A percentile compares a stretch with the other conserved stretches of the same genome.
Conservation (phyloP, 2,329 filamentous ascomycete genomes). For the Elsinoe ampelina region DNA sequence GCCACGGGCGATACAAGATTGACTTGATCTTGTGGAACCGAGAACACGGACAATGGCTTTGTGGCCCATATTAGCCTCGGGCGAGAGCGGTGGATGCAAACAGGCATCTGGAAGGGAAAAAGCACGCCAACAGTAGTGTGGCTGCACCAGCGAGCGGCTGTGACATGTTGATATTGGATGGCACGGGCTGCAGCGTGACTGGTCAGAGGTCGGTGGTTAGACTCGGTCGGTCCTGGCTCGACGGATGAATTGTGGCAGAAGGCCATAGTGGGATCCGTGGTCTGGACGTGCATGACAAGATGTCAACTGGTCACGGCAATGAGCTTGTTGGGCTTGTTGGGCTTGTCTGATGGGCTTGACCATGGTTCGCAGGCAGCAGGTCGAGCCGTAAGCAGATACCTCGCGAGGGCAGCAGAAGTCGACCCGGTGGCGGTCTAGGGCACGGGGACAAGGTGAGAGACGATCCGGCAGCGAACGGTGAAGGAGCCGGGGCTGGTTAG, state of each 20-base stretch:
- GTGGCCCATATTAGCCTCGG: neutral
- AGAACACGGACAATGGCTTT: neutral
- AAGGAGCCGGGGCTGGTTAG: neutral
- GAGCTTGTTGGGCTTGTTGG: neutral
- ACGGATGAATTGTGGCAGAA: neutral
- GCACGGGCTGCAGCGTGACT: neutral
- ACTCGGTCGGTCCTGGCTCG: neutral
- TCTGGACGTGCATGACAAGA: neutral
- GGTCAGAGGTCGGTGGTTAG: neutral
- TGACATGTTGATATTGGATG: neutral
- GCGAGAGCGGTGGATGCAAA: neutral
- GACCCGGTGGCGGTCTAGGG: neutral
- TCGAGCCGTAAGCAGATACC: neutral
- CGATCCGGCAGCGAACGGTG: neutral
- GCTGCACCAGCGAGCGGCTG: neutral
- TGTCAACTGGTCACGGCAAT: neutral
- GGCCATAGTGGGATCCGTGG: neutral
- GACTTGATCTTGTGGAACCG: neutral
- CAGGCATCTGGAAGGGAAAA: neutral
- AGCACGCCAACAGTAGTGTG: neutral
- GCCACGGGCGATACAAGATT: neutral
- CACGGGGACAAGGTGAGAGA: neutral
- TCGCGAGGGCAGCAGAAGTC: neutral
- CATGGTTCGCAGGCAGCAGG: conserved; percentile 4
- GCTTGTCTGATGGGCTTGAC: neutral